Conservation (phyloP, 768 basidiomycete species). For the Leccinum fibrillosum region DNA sequence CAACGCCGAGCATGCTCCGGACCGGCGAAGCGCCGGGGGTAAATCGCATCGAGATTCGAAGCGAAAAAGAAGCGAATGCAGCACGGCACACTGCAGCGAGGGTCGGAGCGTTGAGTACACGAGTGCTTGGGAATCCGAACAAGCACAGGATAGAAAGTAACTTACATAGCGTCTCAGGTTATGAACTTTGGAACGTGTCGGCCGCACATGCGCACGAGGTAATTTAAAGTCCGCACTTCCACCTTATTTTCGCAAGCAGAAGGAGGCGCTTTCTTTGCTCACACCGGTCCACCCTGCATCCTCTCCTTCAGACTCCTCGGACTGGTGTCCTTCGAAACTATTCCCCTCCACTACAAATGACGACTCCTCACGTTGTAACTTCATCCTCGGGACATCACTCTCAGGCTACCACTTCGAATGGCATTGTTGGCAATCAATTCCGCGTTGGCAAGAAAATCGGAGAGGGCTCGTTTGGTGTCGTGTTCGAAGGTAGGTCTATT, state of each 20-base stretch:
- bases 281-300: slow-evolving; percentile 20
- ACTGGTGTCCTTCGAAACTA: slow-evolving; percentile 26
- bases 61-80: background rate
- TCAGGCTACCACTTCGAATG: slow-evolving; percentile 59
- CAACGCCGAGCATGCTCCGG: background rate
- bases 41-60: background rate
- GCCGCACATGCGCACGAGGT: slow-evolving; percentile 15
- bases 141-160: background rate
- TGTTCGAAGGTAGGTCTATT: slow-evolving; percentile 80
- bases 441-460: slow-evolving; percentile 98
- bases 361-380: slow-evolving; percentile 81
- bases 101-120: background rate
- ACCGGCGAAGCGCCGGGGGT: background rate
- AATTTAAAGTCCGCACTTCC: slow-evolving; percentile 34
- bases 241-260: slow-evolving; percentile 28
- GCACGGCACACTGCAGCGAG: background rate
- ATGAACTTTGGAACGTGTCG: slow-evolving; percentile 25
- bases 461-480: slow-evolving; percentile 98
- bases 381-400: slow-evolving; percentile 71
- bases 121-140: background rate
- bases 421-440: slow-evolving; percentile 77
- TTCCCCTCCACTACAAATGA: slow-evolving; percentile 41
- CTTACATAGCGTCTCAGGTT: background rate
- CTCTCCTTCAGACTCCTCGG: slow-evolving; percentile 25
- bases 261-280: slow-evolving; percentile 21